Evolutionary conservation across 148 eudicot species (phyloP).

Genomic region (Arbutus unedo): DNA sequence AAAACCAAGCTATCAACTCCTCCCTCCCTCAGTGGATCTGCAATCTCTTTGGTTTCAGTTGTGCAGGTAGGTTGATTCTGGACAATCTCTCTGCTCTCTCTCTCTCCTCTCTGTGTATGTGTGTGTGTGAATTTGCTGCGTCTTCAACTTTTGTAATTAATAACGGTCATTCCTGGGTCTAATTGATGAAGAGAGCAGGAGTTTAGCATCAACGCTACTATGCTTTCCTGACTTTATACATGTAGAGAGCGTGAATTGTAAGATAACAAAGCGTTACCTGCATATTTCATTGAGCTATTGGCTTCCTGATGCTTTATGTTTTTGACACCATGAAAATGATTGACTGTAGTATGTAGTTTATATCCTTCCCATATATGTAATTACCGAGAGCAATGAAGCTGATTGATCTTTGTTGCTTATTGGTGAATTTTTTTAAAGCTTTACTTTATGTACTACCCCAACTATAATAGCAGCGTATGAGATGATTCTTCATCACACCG

Average conservation of each 20-base stretch:
- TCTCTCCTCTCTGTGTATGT: not conserved
- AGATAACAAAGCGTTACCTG: not conserved
- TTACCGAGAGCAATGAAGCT: not conserved
- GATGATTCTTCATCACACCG: not conserved
- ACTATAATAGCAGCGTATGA: not conserved
- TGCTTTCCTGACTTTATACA: not conserved
- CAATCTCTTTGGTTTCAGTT: constrained; percentile 59
- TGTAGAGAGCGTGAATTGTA: not conserved
- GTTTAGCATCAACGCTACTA: not conserved
- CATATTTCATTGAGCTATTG: not conserved
- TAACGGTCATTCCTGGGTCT: not conserved
- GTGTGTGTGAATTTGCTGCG: not conserved
- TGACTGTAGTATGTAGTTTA: not conserved
- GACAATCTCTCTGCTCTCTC: not conserved
- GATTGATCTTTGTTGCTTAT: not conserved
- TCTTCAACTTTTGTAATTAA: not conserved
- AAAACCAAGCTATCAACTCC: constrained; percentile 38
- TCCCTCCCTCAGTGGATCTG: constrained; percentile 48
- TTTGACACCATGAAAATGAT: not conserved
- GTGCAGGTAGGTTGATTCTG: constrained; percentile 41
- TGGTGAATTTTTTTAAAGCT: not conserved
- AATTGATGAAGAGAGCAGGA: not conserved
- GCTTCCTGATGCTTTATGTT: not conserved
- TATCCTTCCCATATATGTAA: not conserved
- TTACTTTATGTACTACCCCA: not conserved